A percentile compares a stretch with the other conserved stretches of the same genome.
Conservation (phyloP, 2,329 filamentous ascomycete species). For the Coniochaeta ligniaria region DNA sequence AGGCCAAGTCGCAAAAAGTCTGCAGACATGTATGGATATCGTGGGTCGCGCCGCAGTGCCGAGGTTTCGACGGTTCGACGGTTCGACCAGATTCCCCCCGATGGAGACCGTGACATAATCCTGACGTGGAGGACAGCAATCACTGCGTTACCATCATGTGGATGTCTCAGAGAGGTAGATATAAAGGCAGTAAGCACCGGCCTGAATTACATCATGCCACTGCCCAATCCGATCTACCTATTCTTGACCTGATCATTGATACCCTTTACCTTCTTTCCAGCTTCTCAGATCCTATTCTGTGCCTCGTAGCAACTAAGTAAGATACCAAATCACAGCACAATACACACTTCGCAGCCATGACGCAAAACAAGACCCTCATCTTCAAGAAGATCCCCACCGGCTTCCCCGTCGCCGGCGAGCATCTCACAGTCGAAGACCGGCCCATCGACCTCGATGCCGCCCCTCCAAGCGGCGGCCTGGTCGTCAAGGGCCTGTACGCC, state of each 20-base stretch:
- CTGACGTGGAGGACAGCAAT: background rate
- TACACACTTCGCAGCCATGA: background rate
- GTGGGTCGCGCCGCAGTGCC: background rate
- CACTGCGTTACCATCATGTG: background rate
- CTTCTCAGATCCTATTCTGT: no score
- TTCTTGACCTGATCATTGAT: no score
- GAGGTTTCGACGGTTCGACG: no score
- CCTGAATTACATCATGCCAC: background rate
- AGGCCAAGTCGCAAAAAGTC: background rate
- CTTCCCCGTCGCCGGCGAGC: slow-evolving; percentile 61
- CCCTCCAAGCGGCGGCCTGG: slow-evolving; percentile 58
- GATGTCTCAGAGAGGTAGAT: no score
- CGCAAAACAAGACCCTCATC: slow-evolving; percentile 63
- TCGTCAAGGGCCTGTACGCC: slow-evolving; percentile 62
- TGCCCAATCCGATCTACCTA: no score
- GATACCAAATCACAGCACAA: background rate
- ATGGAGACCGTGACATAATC: background rate
- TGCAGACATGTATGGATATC: background rate
- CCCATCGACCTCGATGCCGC: slow-evolving; percentile 58
- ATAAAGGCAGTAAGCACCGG: background rate
- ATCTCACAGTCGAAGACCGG: slow-evolving; percentile 60
- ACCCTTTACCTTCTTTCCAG: no score
- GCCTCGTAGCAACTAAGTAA: no score
- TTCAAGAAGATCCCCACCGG: slow-evolving; percentile 64
- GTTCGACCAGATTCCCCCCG: background rate